phyloP scores from a whole-genome alignment of 768 basidiomycete genomes.

The Russula sp. region DNA sequence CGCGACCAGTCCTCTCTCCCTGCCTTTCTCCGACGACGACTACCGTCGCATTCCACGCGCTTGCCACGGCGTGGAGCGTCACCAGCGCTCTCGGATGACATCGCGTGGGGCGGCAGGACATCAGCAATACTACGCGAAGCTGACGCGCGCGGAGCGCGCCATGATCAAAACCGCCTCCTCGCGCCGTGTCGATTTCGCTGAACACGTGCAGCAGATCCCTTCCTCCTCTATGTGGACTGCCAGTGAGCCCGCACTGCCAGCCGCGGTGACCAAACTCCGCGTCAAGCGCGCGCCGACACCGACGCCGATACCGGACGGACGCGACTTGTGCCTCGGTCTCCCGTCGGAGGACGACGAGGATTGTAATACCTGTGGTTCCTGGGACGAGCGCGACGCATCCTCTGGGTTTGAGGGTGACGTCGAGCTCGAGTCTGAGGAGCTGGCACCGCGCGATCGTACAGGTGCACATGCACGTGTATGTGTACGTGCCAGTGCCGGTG shows the following conservation, averaged over 20 bases:
- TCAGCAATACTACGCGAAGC: neutral
- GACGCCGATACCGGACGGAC: neutral
- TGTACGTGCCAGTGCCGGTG: too few relatives aligned
- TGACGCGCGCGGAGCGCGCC: constrained; percentile 8
- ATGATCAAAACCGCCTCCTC: neutral
- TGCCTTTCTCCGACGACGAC: neutral
- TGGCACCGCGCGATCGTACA: neutral
- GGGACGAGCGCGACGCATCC: constrained; percentile 3
- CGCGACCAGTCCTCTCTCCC: neutral
- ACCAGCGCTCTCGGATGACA: constrained; percentile 2
- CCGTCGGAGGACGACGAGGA: neutral
- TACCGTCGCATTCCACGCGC: constrained; percentile 2
- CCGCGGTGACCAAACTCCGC: neutral
- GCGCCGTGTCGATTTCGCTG: constrained; percentile 6
- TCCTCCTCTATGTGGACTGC: constrained; percentile 11
- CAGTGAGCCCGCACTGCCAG: neutral
- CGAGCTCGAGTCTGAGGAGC: neutral
- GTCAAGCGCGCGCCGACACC: neutral
- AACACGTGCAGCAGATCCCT: neutral
- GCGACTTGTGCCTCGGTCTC: neutral
- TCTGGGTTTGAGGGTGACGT: constrained; percentile 13
- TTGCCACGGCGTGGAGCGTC: constrained; percentile 13
- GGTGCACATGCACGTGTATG: neutral
- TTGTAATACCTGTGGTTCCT: neutral
- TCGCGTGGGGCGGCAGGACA: neutral